Conservation (phyloP, 2,329 filamentous ascomycete species). For the Pyricularia grisea region DNA sequence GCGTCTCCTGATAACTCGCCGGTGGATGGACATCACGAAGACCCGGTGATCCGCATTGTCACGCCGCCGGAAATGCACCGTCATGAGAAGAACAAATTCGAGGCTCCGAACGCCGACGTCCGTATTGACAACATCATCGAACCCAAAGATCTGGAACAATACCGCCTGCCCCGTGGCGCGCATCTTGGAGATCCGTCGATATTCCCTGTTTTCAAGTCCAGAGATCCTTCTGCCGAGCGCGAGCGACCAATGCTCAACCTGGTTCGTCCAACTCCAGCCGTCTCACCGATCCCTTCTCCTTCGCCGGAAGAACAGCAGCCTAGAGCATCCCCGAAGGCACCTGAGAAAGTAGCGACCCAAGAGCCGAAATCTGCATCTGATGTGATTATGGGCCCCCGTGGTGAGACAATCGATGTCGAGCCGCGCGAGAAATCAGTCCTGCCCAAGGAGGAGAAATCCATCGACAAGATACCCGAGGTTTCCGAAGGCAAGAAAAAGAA, state of each 20-base stretch:
- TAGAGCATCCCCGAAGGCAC: not conserved
- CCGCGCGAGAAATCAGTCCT: constrained; percentile 13
- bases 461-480: not conserved
- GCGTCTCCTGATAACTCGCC: constrained; percentile 43
- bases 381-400: not conserved
- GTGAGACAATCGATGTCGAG: constrained; percentile 13
- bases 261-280: constrained; percentile 46
- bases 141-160: constrained; percentile 36
- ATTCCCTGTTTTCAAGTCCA: constrained; percentile 28
- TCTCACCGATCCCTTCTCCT: constrained; percentile 31
- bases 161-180: constrained; percentile 18
- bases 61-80: constrained; percentile 44
- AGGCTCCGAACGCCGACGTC: constrained; percentile 54
- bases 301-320: constrained; percentile 28
- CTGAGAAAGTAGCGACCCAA: constrained; percentile 13
- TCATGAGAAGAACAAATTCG: constrained; percentile 39
- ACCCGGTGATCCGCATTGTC: constrained; percentile 36
- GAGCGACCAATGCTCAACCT: constrained; percentile 51
- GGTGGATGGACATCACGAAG: constrained; percentile 41
- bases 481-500: not conserved
- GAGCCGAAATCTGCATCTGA: constrained; percentile 16
- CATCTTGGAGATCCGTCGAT: constrained; percentile 13
- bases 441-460: not conserved
- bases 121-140: constrained; percentile 48
- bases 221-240: constrained; percentile 44